Base-by-base conservation (phyloP, 2,329 filamentous ascomycete genomes). In the Fusarium sp. region DNA sequence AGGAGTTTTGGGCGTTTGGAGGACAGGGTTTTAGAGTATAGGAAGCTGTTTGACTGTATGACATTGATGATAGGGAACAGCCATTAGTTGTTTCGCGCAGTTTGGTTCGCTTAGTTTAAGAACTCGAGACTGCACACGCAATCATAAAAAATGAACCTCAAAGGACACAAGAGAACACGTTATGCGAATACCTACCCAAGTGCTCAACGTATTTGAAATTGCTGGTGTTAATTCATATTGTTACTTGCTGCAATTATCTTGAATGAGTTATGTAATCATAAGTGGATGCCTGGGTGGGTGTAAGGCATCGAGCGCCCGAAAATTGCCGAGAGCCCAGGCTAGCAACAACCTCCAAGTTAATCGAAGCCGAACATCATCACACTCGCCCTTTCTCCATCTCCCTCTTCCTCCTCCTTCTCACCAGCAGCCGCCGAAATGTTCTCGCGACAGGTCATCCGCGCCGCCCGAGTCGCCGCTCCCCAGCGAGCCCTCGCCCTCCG, bases 361-460 rank as follows among this genome's bases (percentile, higher is more conserved):
- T 66, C 69, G 62, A 63, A 70, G 67, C 70, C 71, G 72, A 71
- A 72, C 54, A 58, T 70, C 61, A 73, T 71, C 64, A 62, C 61
- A 60, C 56, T 51, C 61, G 45, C 68, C 57, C 41, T 60, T 46
- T 22, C 32, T 29, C 32, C 54, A 52, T 60, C 44, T 51, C 56
- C 57, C 51, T 70, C 74, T 67, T 71, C 69, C 59, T 51, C 37
- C 42, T 49, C 34, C 53, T 62, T 55, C 47, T 57, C 49, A 52
- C 22, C 61, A 65, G 61, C 62, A 65, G 62, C 61, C 61, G 57
- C 75, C 77, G 74, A 73, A 80, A 89, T 89, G 87, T 82, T 89
- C 79, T 88, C 87, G 79, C 86, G 87, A 85, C 86, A 88, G 82
- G 81, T 87, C 77, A 77, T 85, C 81, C 86, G 86, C 80, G 82